phyloP scores from a whole-genome alignment of 805 yeast genomes.

The Wickerhamiella domercqiae region DNA sequence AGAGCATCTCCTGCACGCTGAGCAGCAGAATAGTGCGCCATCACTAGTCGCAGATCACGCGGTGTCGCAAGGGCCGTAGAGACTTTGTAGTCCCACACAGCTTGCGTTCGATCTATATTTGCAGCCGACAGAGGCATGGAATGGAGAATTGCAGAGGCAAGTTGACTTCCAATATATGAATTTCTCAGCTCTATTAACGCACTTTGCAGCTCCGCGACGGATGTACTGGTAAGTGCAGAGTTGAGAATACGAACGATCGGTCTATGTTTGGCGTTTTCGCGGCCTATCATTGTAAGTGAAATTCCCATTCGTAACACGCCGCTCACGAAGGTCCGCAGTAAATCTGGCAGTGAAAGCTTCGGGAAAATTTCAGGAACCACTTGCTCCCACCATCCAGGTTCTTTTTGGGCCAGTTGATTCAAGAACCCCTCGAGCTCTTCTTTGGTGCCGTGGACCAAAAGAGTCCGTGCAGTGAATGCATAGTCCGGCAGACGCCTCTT shows the following conservation, averaged over 20 bases:
- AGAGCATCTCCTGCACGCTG: conserved; percentile 18
- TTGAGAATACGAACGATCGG: too few species aligned
- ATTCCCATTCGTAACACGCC: too few species aligned
- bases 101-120: background rate
- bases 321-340: too few species aligned
- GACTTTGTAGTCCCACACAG: conserved; percentile 24
- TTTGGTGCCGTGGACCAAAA: conserved; percentile 3
- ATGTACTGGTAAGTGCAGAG: too few species aligned
- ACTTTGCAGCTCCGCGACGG: too few species aligned
- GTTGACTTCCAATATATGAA: too few species aligned
- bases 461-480: conserved; percentile 8
- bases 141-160: conserved; percentile 7
- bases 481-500: conserved; percentile 9
- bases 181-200: too few species aligned
- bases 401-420: conserved; percentile 3
- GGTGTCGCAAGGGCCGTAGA: conserved; percentile 8
- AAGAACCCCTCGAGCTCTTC: conserved; percentile 2
- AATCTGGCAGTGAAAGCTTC: too few species aligned
- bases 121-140: background rate
- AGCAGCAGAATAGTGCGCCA: conserved; percentile 15
- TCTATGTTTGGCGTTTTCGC: too few species aligned
- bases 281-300: too few species aligned
- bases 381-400: conserved; percentile 11
- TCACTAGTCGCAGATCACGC: conserved; percentile 18
- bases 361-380: too few species aligned